Evolutionary conservation across 192 early-diverging fungal species (phyloP), one percentile per base, ranked within the genome.

Genomic region (Backusella psychrophila): DNA sequence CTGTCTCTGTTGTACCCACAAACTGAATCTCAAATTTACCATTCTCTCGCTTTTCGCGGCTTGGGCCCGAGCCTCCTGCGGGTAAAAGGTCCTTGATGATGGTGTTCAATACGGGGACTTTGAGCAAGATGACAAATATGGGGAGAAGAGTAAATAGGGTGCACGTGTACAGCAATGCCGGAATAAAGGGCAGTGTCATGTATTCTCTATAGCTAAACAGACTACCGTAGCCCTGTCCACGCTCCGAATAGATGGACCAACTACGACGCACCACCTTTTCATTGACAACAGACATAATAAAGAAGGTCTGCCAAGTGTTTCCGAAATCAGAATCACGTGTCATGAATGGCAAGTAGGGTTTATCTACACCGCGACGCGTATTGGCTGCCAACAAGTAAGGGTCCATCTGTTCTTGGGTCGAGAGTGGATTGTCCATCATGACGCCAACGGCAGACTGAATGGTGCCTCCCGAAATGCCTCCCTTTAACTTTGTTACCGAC

Each of bases 401-500:
- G n/a, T 86, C 70, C 4, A 53, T 67, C 6, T 56, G 19, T 4
- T 75, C 44, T 1, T 23, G 31, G 2, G 36, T 7, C 0, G 69
- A 29, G 8, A 77, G n/a, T 3, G 11, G 21, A 8, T 31, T 66
- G 46, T 79, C 73, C n/a, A 8, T 26, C 46, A 89, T 6, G 2
- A 86, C 21, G 14, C 74, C 79, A 1, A 86, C 39, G 1, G 68
- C 17, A 8, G 87, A 82, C 38, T 79, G 77, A 33, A 95, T 65
- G 1, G 93, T 96, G 12, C 94, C 94, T 15, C 93, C 93, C 56
- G 87, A 89, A 15, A 87, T 79, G 2, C 87, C 87, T 14, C 91
- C 93, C 29, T 77, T 76, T 3, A 90, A 36, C 3, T 85, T 81
- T 2, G 75, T 81, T 15, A 94, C 80, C 4, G 90, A 89, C 35